Evolutionary conservation across 2,329 filamentous ascomycete species (phyloP), one percentile per base, ranked within the genome.

Genomic region (Trichoderma asperellum): DNA sequence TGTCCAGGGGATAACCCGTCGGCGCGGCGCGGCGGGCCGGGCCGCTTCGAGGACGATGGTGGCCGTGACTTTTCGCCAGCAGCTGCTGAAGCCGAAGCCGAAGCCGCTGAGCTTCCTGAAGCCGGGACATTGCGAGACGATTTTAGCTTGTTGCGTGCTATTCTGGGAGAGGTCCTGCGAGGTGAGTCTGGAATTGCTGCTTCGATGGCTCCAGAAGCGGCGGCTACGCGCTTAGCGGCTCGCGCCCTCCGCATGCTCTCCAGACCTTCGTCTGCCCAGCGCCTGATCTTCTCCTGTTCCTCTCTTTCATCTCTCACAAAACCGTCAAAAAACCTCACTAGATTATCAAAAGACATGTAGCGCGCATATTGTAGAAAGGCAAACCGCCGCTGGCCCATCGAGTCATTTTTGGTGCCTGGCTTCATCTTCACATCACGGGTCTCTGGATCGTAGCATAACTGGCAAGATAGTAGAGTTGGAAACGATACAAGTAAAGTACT

Each of bases 321-420:
- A 24, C 60, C 60, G 14, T 62, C 60, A 11, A 62, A 53, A 27
- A 53, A 62, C 6, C 18, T 18, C n/a, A 62, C 32, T n/a, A 62
- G n/a, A 18, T 47, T 27, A 8, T 62, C 60, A 37, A 62, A 62
- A 1, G 60, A 62, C 43, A 62, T 16, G 32, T n/a, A 16, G 58
- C 60, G 60, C 43, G 29, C 35, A 21, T 52, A 62, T 7, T 62
- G 24, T 21, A 16, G 35, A 6, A 62, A 53, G 4, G 32, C 27
- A 1, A 7, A 5, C 29, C 47, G 52, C 29, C 32, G 32, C 8
- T 35, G 11, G 5, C 14, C 1, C 60, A 37, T 27, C 3, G 60
- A 53, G 11, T 52, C 60, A 37, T 62, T 62, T 47, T 35, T 24
- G 5, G 60, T 52, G 11, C n/a, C 60, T 37, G 47, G 47, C 18